phyloP scores from a whole-genome alignment of 257 asterid genomes.

The Solanum megistacrolobum region DNA sequence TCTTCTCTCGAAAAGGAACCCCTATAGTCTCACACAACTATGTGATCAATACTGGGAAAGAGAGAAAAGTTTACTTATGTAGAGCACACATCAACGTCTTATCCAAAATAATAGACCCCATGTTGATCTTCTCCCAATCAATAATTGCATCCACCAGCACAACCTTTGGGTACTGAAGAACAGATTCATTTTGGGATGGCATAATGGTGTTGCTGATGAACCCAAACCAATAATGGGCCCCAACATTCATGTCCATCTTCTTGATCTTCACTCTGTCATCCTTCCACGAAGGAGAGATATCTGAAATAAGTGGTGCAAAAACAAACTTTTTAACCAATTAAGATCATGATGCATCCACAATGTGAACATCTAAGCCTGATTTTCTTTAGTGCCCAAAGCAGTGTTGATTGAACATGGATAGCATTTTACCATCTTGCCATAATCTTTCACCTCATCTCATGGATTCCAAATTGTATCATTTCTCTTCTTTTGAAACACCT shows the following conservation, averaged over 20 bases:
- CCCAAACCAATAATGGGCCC: not conserved
- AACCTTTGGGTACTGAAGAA: not conserved
- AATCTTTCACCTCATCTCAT: not conserved
- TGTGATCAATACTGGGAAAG: not conserved
- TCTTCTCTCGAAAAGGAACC: not conserved
- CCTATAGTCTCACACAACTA: not conserved
- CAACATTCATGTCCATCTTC: not conserved
- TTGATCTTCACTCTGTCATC: not conserved
- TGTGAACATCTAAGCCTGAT: not conserved
- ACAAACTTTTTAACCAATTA: not conserved
- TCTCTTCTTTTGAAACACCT: no score
- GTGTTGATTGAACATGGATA: no score
- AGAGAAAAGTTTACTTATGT: not conserved
- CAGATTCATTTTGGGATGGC: not conserved
- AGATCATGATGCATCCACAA: not conserved
- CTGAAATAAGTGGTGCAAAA: not conserved
- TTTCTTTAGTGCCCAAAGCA: not conserved
- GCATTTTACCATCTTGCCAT: not conserved
- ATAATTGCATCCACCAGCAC: not conserved
- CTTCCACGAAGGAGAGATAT: not conserved
- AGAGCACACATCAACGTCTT: not conserved
- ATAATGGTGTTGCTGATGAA: not conserved
- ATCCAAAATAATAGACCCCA: not conserved
- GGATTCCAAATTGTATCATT: not conserved
- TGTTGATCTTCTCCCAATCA: not conserved